Conservation (phyloP, 1,284 basidiomycete genomes). For the Polyporus tsugae region DNA sequence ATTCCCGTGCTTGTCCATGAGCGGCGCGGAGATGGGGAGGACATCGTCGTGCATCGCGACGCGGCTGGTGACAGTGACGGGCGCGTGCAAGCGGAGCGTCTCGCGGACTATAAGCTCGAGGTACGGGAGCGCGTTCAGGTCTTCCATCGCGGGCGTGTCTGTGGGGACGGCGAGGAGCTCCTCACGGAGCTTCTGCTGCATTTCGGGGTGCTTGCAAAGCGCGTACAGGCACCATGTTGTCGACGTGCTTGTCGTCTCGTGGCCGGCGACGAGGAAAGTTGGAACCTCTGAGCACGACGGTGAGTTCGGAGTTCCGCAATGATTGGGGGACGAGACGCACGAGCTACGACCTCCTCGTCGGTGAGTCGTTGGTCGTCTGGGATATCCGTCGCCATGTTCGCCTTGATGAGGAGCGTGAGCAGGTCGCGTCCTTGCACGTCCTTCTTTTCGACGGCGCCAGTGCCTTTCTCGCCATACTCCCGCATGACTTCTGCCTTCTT, state of each 20-base stretch:
- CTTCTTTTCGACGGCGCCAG: constrained; percentile 69
- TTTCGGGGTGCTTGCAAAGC: constrained; percentile 59
- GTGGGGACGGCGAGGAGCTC: constrained; percentile 60
- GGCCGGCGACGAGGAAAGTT: constrained; percentile 69
- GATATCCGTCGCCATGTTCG: constrained; percentile 57
- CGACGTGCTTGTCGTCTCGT: constrained; percentile 67
- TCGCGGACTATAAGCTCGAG: constrained; percentile 77
- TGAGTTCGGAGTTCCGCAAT: constrained; percentile 25
- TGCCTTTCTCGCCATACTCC: constrained; percentile 54
- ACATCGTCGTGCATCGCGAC: constrained; percentile 58
- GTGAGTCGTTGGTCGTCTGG: constrained; percentile 53
- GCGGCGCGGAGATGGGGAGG: constrained; percentile 44
- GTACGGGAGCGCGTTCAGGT: constrained; percentile 64
- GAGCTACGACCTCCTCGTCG: constrained; percentile 63
- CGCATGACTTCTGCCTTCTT: constrained; percentile 51
- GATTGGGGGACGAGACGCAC: constrained; percentile 46
- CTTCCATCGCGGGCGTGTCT: constrained; percentile 58
- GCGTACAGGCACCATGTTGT: constrained; percentile 72
- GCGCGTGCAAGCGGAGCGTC: constrained; percentile 69
- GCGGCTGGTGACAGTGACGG: constrained; percentile 65
- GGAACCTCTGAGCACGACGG: constrained; percentile 20
- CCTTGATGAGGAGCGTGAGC: constrained; percentile 50
- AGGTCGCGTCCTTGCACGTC: constrained; percentile 40
- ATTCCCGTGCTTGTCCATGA: constrained; percentile 41
- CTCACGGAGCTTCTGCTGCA: constrained; percentile 73